Conservation (phyloP, 208 protist species). For the Herpetomonas tarakana region DNA sequence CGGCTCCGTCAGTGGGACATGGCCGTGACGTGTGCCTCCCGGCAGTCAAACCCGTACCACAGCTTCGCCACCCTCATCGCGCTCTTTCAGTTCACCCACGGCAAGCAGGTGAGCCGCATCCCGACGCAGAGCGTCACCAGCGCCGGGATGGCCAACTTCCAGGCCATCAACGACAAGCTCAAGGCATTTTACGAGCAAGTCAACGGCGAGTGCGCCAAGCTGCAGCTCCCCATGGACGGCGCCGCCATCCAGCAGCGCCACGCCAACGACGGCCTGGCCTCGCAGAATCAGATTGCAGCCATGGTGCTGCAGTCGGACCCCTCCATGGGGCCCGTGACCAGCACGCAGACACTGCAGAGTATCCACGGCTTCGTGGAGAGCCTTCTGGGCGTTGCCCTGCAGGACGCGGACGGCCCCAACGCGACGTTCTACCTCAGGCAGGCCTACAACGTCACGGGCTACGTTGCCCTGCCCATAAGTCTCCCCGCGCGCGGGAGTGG, state of each 20-base stretch:
- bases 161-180: conserved; percentile 51
- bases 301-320: conserved; percentile 70
- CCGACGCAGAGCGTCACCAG: conserved; percentile 34
- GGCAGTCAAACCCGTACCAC: conserved; percentile 76
- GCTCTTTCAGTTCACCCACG: conserved; percentile 66
- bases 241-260: conserved; percentile 75
- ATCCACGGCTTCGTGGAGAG: conserved; percentile 76
- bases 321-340: conserved; percentile 40
- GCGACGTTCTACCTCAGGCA: conserved; percentile 80
- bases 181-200: conserved; percentile 70
- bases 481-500: conserved; percentile 4
- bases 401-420: conserved; percentile 74
- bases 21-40: conserved; percentile 62
- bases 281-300: conserved; percentile 80
- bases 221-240: conserved; percentile 73
- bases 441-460: conserved; percentile 66
- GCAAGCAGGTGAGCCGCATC: conserved; percentile 29
- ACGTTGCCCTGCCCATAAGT: conserved; percentile 67
- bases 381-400: conserved; percentile 60
- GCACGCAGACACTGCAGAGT: conserved; percentile 54
- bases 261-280: conserved; percentile 75
- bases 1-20: conserved; percentile 72
- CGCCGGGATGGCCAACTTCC: conserved; percentile 31
- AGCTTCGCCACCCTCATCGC: conserved; percentile 63
- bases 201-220: conserved; percentile 40